Evolutionary conservation across 352 stramenopile species (phyloP), one percentile per base, ranked within the genome.

Genomic region (Pythium aquatile): DNA sequence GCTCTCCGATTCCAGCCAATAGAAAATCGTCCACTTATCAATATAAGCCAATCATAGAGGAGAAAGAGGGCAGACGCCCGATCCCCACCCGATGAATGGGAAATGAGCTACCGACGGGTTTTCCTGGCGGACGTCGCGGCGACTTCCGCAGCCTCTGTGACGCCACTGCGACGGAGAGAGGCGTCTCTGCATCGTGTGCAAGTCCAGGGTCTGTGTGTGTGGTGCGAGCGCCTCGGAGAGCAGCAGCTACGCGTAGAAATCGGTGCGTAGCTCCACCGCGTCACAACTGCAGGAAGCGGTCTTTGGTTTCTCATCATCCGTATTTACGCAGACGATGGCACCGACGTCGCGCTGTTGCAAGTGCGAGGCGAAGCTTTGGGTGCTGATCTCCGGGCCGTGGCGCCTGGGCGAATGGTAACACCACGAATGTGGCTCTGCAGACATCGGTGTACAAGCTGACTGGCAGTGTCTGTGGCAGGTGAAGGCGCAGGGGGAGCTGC

Each of bases 321-420:
- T 28, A 16, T 17, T 14, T 17, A 8, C 20, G 20, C 58, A 68
- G 66, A 73, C 24, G 66, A 73, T 42, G 66, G 66, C 13, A 73
- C 66, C 3, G 51, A 54, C 35, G 44, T 66, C 28, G 66, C 66
- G 14, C 44, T 73, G 13, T 11, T 73, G n/a, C 52, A 60, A 40
- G 47, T 72, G 52, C 64, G 53, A 13, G 64, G 64, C 1, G 64
- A 65, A 5, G 58, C 58, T 7, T 58, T 58, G 10, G 26, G 40
- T 2, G 42, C 32, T 0, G 63, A 70, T 16, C 32, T 65, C 4
- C 37, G 65, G 17, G 56, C 58, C 14, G 20, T 65, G 0, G 24
- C 4, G 33, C 32, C 56, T 13, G 65, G 65, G 20, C 42, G 32
- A 24, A 51, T 66, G 65, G 58, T 71, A 39, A n/a, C 29, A 10